Percentiles rank a stretch among this genome's conserved stretches.
Evolutionary conservation across 139 green algal species (phyloP).

Genomic region (Yamagishiella unicocca): DNA sequence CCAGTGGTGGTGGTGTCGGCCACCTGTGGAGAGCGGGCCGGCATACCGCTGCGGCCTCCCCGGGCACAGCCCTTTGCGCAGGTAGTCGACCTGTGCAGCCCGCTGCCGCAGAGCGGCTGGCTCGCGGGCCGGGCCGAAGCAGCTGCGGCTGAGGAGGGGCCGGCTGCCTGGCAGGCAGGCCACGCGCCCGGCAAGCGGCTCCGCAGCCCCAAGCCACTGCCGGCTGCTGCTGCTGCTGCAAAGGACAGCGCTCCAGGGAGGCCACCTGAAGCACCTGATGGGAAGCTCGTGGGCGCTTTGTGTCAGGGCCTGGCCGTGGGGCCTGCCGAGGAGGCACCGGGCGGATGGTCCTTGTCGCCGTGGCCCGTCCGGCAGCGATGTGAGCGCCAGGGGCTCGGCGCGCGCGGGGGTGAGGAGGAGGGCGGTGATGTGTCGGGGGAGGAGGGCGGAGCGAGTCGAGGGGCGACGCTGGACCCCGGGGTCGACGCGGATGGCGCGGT

Average conservation of each 20-base stretch:
- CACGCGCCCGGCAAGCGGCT: constrained; percentile 17
- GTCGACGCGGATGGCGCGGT: too few species aligned
- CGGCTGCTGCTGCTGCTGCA: too few species aligned
- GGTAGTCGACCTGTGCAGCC: constrained; percentile 40
- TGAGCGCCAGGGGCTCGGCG: neutral
- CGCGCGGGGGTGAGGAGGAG: neutral
- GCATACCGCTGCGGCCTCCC: neutral
- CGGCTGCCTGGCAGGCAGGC: neutral
- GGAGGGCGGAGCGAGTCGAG: too few species aligned
- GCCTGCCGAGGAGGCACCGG: neutral
- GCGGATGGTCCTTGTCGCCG: neutral
- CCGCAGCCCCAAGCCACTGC: constrained; percentile 29
- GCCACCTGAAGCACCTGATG: too few species aligned
- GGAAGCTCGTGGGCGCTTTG: too few species aligned
- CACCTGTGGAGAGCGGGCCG: too few species aligned
- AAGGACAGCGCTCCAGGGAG: too few species aligned
- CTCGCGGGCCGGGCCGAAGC: neutral
- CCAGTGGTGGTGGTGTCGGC: too few species aligned
- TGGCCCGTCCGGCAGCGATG: neutral
- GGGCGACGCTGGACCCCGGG: too few species aligned
- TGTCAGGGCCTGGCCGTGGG: too few species aligned
- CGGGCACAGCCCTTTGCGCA: too few species aligned
- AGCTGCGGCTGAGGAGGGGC: neutral
- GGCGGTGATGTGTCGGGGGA: neutral
- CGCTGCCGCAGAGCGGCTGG: constrained; percentile 28